Evolutionary conservation across 148 eudicot species (phyloP), one percentile per base, ranked within the genome.

Genomic region (Silene uniflora): DNA sequence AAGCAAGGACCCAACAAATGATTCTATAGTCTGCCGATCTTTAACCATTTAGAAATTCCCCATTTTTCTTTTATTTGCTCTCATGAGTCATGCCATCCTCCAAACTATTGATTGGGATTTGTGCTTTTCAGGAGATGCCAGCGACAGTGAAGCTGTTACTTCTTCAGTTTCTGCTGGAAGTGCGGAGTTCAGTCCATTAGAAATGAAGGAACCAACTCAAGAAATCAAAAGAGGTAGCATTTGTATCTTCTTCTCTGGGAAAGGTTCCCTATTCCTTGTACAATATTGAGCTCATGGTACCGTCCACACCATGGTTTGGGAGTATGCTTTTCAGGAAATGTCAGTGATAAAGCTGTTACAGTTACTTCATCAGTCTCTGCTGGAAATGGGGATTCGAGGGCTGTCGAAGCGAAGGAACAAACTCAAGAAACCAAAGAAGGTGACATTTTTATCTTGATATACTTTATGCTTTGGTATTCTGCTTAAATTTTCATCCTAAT

Each of bases 321-420:
- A 49, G n/a, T 23, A 58, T 32, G 52, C 64, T 14, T 62, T 76
- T 76, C 67, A 76, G 79, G 73, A 5, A 35, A 13, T 24, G 7
- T 39, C 14, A 14, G 23, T 59, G 67, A 59, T 16, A 23, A 25
- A 68, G 79, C 24, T 56, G 79, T 23, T 21, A 49, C 55, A 49
- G 73, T 35, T 39, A 3, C 24, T 39, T 27, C 27, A 58, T 24
- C 46, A 39, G 10, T 23, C 39, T 58, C 73, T 54, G 73, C 58
- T 59, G 73, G 42, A 67, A 56, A 39, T 67, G 72, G 35, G 18
- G 32, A 66, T 25, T 29, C 12, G 0, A n/a, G 24, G 64, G 23
- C 44, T 24, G 14, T 27, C 8, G 6, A 52, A 52, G 72, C 25
- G 44, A 65, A 27, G 35, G 71, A 58, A n/a, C 70, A 23, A 32